Evolutionary conservation across 2,329 filamentous ascomycete genomes (phyloP).

Genomic region (Emergomyces pasteurianus): DNA sequence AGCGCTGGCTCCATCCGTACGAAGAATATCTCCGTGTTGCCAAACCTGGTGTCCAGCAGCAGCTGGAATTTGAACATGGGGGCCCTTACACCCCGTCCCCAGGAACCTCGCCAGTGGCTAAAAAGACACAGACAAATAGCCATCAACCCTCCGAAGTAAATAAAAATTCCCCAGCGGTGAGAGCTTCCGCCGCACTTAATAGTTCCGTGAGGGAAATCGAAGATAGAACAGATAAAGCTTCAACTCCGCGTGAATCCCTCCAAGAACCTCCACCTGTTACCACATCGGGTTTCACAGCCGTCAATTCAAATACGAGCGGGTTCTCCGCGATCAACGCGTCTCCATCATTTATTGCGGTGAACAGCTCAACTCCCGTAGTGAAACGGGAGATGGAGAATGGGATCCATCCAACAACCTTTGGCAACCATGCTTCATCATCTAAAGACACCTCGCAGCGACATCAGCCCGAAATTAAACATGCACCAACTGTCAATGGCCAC

Average conservation of each 20-base stretch:
- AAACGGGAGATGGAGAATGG: slow-evolving; percentile 44
- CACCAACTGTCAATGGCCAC: slow-evolving; percentile 41
- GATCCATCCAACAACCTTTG: slow-evolving; percentile 50
- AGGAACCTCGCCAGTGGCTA: slow-evolving; percentile 59
- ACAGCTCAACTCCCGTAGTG: slow-evolving; percentile 24
- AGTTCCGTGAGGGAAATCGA: slow-evolving; percentile 38
- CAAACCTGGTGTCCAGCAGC: slow-evolving; percentile 93
- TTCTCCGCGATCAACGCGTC: slow-evolving; percentile 50
- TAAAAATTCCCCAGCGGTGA: slow-evolving; percentile 56
- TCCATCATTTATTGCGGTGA: slow-evolving; percentile 32
- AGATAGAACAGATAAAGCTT: slow-evolving; percentile 22
- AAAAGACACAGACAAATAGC: slow-evolving; percentile 25
- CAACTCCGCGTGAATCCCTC: slow-evolving; percentile 25
- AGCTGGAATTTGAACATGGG: slow-evolving; percentile 84
- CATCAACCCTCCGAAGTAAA: slow-evolving; percentile 39
- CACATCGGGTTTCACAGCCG: slow-evolving; percentile 54
- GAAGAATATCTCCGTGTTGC: slow-evolving; percentile 85
- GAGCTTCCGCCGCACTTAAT: slow-evolving; percentile 45
- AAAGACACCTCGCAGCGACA: slow-evolving; percentile 56
- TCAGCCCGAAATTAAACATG: slow-evolving; percentile 42
- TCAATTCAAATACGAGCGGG: slow-evolving; percentile 47
- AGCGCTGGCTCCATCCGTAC: slow-evolving; percentile 92
- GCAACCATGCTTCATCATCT: slow-evolving; percentile 51
- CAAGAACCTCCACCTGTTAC: slow-evolving; percentile 28
- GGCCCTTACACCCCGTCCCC: slow-evolving; percentile 77